phyloP scores from a whole-genome alignment of 768 basidiomycete genomes.

The Macrolepiota dolichaula region DNA sequence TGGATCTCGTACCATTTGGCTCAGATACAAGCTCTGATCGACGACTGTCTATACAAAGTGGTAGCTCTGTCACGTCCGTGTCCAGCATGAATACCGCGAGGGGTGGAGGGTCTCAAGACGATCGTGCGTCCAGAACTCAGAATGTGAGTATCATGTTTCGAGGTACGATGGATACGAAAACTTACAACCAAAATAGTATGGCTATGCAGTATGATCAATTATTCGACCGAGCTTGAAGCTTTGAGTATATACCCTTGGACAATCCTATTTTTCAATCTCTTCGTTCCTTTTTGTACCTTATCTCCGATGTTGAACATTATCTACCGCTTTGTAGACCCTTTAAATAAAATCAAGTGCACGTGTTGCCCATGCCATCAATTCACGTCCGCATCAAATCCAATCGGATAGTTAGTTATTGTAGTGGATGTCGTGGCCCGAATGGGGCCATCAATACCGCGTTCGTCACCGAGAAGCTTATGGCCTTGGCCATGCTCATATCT shows the following conservation, averaged over 20 bases:
- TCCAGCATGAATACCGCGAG: background rate
- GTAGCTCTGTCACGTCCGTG: background rate
- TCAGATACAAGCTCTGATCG: background rate
- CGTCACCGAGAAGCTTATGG: background rate
- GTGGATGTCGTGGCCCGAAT: background rate
- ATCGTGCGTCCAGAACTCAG: background rate
- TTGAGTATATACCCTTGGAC: background rate
- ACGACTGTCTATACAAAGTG: background rate
- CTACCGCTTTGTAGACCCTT: background rate
- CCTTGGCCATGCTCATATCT: background rate
- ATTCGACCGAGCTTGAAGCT: background rate
- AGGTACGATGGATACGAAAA: background rate
- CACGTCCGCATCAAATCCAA: no score
- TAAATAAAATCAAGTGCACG: background rate
- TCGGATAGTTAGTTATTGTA: background rate
- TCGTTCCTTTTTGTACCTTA: background rate
- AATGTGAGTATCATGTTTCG: background rate
- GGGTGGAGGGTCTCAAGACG: background rate
- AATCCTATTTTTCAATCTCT: background rate
- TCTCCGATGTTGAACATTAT: background rate
- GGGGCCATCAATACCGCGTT: background rate
- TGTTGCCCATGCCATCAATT: no score
- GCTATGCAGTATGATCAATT: conserved; percentile 3
- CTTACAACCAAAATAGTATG: background rate
- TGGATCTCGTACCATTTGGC: background rate